These are phyloP conservation scores for Aspergillus leporis DNA, from an alignment of 495 filamentous ascomycete genomes.

Conservation along the genomic window DNA sequence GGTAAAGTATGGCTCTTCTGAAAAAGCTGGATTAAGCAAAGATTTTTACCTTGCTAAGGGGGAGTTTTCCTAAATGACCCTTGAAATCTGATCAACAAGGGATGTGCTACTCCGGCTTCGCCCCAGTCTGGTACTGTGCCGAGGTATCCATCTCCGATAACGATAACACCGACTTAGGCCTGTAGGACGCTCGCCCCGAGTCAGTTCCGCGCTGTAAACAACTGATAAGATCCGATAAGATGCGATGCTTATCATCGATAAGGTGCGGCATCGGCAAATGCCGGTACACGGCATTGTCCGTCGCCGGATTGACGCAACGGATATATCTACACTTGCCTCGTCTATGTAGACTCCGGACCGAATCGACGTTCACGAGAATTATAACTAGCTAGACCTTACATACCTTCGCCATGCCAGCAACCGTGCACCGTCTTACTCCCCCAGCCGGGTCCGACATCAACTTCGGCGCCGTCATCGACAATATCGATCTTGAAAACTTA, in stretches of 20 bases:
- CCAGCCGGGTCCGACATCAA: slow-evolving; percentile 52
- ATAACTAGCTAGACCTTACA: not conserved
- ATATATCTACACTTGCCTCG: not conserved
- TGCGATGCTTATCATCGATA: not conserved
- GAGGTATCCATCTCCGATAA: too few relatives aligned
- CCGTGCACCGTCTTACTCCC: slow-evolving; percentile 17
- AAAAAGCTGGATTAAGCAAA: too few relatives aligned
- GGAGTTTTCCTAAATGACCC: too few relatives aligned
- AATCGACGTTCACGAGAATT: not conserved
- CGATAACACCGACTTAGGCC: too few relatives aligned
- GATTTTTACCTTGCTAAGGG: too few relatives aligned
- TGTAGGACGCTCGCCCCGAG: too few relatives aligned
- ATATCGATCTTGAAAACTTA: slow-evolving; percentile 60
- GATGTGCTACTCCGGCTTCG: too few relatives aligned
- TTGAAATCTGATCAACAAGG: too few relatives aligned
- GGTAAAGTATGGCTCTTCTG: too few relatives aligned
- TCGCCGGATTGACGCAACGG: not conserved
- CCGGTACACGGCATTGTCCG: not conserved
- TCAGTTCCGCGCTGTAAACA: too few relatives aligned
- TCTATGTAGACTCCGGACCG: not conserved
- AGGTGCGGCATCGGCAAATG: not conserved
- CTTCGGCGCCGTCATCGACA: slow-evolving; percentile 58
- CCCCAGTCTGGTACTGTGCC: too few relatives aligned
- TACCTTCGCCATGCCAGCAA: slow-evolving; percentile 12
- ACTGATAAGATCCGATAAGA: not conserved